A percentile compares a stretch with the other conserved stretches of the same genome.
Conservation (phyloP, 192 early-diverging fungal genomes). For the Coemansia sp. region DNA sequence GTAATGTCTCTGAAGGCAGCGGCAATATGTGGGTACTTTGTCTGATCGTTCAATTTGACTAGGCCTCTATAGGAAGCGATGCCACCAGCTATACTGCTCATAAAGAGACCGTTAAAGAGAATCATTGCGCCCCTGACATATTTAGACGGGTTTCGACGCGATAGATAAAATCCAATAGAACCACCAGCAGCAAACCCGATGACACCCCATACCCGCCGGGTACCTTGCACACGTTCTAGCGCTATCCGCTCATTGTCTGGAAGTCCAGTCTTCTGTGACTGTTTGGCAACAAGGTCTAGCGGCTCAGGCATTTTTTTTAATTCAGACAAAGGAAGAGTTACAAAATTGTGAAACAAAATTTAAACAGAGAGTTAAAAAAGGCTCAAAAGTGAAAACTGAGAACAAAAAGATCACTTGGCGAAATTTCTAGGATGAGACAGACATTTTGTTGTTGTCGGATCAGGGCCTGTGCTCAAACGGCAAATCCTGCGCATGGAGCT, state of each 20-base stretch:
- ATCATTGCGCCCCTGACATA: constrained; percentile 15
- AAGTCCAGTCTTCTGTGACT: constrained; percentile 28
- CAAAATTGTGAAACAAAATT: neutral
- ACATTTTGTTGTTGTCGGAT: too few species aligned
- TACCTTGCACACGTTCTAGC: constrained; percentile 6
- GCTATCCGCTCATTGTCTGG: constrained; percentile 23
- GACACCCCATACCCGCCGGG: neutral
- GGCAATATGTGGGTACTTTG: constrained; percentile 39
- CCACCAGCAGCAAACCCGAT: constrained; percentile 18
- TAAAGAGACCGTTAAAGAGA: constrained; percentile 16
- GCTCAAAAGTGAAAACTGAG: neutral
- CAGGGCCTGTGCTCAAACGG: too few species aligned
- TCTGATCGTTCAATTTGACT: constrained; percentile 20
- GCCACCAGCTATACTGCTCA: constrained; percentile 1
- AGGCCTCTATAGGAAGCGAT: constrained; percentile 11
- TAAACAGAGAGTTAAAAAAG: neutral
- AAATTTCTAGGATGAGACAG: too few species aligned
- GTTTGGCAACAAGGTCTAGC: constrained; percentile 9
- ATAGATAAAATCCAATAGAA: constrained; percentile 23
- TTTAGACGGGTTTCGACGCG: constrained; percentile 16
- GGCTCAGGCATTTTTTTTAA: constrained; percentile 23
- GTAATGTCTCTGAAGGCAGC: constrained; percentile 32
- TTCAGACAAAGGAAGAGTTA: neutral
- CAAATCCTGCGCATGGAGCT: too few species aligned
- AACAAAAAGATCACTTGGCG: neutral